Conservation (phyloP, 495 filamentous ascomycete species). For the Recurvomyces mirabilis region DNA sequence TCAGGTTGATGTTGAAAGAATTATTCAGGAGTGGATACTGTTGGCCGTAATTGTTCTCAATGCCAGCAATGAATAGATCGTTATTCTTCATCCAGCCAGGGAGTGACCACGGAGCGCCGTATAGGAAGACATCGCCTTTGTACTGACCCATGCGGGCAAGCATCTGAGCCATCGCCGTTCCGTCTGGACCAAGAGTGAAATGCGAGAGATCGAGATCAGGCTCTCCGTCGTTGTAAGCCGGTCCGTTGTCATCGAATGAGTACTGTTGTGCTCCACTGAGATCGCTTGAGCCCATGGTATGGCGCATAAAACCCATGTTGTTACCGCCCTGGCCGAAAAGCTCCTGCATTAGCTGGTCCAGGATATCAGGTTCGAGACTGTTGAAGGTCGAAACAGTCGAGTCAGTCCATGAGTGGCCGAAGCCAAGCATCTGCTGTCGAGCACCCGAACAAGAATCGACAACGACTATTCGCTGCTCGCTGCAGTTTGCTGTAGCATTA, state of each 20-base stretch:
- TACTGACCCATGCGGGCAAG: slow-evolving; percentile 34
- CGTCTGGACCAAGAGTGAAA: slow-evolving; percentile 41
- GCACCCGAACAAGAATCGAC: slow-evolving; percentile 2
- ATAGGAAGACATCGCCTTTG: slow-evolving; percentile 30
- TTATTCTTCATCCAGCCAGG: slow-evolving; percentile 54
- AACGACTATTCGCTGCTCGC: slow-evolving; percentile 1
- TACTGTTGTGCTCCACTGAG: slow-evolving; percentile 37
- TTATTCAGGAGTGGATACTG: slow-evolving; percentile 10
- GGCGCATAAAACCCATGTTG: slow-evolving; percentile 41
- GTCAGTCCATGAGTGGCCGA: slow-evolving; percentile 46
- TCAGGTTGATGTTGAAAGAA: slow-evolving; percentile 35
- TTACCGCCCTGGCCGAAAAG: slow-evolving; percentile 39
- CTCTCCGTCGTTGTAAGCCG: slow-evolving; percentile 19
- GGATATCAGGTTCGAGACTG: slow-evolving; percentile 31
- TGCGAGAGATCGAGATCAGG: slow-evolving; percentile 33
- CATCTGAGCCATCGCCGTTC: slow-evolving; percentile 42
- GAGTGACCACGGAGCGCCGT: slow-evolving; percentile 44
- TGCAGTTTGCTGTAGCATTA: background rate
- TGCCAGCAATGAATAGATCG: slow-evolving; percentile 28
- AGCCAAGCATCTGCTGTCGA: slow-evolving; percentile 39
- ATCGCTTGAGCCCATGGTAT: slow-evolving; percentile 45
- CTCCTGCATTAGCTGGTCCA: slow-evolving; percentile 35
- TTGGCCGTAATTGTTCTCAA: background rate
- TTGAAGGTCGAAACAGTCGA: slow-evolving; percentile 44
- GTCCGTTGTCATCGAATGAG: slow-evolving; percentile 40